Percentiles rank a stretch among this genome's conserved stretches.
Conservation (phyloP, 345 rosid genomes). For the Lumnitzera littorea region DNA sequence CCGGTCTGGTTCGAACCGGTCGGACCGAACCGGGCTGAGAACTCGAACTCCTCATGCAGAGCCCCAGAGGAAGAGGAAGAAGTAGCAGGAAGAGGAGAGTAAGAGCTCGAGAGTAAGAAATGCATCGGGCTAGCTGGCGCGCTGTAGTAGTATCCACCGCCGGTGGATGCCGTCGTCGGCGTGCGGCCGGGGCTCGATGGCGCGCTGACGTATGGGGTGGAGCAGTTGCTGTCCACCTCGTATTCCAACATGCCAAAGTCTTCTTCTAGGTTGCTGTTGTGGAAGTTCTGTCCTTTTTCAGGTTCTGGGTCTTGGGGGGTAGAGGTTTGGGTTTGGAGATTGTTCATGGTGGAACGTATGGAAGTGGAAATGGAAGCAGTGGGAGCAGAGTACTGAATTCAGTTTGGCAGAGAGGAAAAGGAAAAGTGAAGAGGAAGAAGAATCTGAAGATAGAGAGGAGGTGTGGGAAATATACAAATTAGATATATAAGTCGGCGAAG, state of each 20-base stretch:
- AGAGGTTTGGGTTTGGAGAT: too few species aligned
- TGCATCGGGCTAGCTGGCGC: constrained; percentile 98
- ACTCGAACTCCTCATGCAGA: constrained; percentile 48
- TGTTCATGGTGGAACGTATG: too few species aligned
- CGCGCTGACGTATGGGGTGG: constrained; percentile 96
- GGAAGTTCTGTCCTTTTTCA: neutral
- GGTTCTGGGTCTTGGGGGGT: neutral
- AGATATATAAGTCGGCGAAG: too few species aligned
- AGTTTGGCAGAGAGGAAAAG: neutral
- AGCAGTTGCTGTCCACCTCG: constrained; percentile 56
- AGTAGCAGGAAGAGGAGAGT: constrained; percentile 11
- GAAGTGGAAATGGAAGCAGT: too few species aligned
- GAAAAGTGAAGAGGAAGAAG: neutral
- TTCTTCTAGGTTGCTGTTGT: constrained; percentile 5
- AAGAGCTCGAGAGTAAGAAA: constrained; percentile 36
- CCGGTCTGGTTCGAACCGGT: constrained; percentile 37
- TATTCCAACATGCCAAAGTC: constrained; percentile 15
- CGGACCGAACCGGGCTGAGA: constrained; percentile 50
- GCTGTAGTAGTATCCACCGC: constrained; percentile 71
- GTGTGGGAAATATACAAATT: neutral
- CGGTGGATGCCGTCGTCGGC: constrained; percentile 24
- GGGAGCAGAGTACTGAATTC: too few species aligned
- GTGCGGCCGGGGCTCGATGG: constrained; percentile 89
- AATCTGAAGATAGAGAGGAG: neutral
- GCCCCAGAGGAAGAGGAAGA: constrained; percentile 22